Base-by-base conservation (phyloP, 1,139 yeast genomes). In the Pichia sp. region DNA sequence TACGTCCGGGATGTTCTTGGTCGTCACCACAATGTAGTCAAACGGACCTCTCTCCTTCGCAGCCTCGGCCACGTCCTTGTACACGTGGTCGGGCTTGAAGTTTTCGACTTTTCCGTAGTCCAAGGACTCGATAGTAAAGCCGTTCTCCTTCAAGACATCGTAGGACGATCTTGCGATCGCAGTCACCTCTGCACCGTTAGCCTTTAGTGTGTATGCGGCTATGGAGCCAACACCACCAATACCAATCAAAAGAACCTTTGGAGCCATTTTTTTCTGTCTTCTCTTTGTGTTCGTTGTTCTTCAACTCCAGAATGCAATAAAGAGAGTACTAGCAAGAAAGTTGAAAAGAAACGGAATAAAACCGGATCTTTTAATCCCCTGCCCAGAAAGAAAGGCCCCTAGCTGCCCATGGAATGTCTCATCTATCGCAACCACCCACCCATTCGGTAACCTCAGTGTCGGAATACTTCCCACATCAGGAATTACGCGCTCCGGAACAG, bases 161-260 rank as follows among this genome's bases (percentile, higher is more conserved):
- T 83, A 85, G 63, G 83, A 86, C n/a, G 89, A 82, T 60, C 92
- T 75, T 15, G 81, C 78, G 19, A 79, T 71, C 11, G 85, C 85
- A 4, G 90, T 81, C 4, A 85, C 87, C 52, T 77, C 78, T 2
- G 79, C 74, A 2, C 75, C 77, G 6, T 76, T 71, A 46, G 71
- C 72, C 54, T 77, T 77, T 40, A 87, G 73, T 0, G 85, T 79
- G 49, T 82, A 76, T 0, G 90, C 85, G 5, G 85, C 85, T 47
- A 87, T 77, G 44, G 85, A 75, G 16, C 95, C 95, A 1, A 87
- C 90, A 31, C 92, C 90, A 10, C 90, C 90, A 61, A 84, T 74
- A 10, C 90, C 90, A 40, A 85, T 75, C n/a, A 81, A 68, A 34
- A 84, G 72, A 3, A 81, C 72, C 52, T 76, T 76, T 5, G 72